Evolutionary conservation across 306 rosid species (phyloP).

Genomic region (Acmispon strigosus): DNA sequence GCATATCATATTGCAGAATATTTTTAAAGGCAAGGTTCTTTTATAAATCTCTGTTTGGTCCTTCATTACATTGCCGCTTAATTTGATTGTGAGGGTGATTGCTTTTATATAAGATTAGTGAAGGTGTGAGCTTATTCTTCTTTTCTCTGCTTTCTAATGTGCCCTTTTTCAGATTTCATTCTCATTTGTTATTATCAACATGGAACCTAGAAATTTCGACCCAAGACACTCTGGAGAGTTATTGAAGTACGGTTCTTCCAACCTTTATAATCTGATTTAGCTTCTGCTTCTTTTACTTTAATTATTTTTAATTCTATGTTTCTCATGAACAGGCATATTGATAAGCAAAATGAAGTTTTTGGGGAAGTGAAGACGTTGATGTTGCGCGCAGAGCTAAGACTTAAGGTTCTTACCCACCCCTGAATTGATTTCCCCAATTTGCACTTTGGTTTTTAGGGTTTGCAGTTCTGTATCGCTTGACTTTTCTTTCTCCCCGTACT

Average conservation of each 20-base stretch:
- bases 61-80: no score
- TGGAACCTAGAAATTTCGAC: conserved; percentile 16
- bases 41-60: no score
- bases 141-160: no score
- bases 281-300: not conserved
- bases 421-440: not conserved
- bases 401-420: conserved; percentile 9
- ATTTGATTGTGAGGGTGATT: no score
- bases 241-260: conserved; percentile 13
- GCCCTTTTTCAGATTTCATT: no score
- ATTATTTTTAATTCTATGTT: not conserved
- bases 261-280: not conserved
- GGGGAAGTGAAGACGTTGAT: conserved; percentile 19
- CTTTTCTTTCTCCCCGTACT: not conserved
- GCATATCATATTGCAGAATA: no score
- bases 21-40: no score
- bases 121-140: no score
- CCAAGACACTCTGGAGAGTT: conserved; percentile 11
- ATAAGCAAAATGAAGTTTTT: conserved; percentile 17
- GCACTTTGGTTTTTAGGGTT: not conserved
- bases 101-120: no score
- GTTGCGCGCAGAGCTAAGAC: conserved; percentile 16
- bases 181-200: not conserved
- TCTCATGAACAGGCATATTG: conserved; percentile 21
- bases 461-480: not conserved